Evolutionary conservation across 208 protist species (phyloP).

Genomic region (Wallacemonas sp.): DNA sequence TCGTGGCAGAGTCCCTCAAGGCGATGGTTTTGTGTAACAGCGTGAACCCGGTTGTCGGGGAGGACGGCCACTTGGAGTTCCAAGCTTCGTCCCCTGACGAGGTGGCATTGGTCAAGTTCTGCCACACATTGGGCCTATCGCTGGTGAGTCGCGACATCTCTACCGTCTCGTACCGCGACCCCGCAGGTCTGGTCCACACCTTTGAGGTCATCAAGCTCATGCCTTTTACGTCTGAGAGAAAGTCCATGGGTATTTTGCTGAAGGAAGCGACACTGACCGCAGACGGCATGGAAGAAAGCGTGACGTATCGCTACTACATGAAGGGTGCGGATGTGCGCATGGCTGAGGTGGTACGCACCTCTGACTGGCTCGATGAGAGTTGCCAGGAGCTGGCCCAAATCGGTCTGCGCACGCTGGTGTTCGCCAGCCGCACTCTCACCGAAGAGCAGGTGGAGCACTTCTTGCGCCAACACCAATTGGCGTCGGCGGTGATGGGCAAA

Average conservation of each 20-base stretch:
- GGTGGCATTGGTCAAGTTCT: conserved; percentile 95
- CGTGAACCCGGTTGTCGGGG: conserved; percentile 94
- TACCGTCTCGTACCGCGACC: conserved; percentile 57
- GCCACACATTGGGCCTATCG: conserved; percentile 73
- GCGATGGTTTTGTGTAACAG: conserved; percentile 96
- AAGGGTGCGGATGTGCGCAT: conserved; percentile 97
- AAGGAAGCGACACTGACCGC: conserved; percentile 2
- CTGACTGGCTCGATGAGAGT: conserved; percentile 97
- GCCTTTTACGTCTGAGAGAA: conserved; percentile 97
- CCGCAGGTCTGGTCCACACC: conserved; percentile 16
- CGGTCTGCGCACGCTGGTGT: conserved; percentile 95
- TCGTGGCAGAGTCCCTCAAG: conserved; percentile 74
- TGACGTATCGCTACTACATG: conserved; percentile 92
- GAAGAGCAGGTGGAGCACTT: conserved; percentile 89
- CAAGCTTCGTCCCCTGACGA: conserved; percentile 96
- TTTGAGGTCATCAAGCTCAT: conserved; percentile 97
- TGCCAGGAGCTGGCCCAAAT: conserved; percentile 96
- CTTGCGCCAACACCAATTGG: conserved; percentile 48
- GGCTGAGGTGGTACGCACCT: conserved; percentile 78
- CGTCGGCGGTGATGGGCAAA: conserved; percentile 50
- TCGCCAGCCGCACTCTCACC: conserved; percentile 80
- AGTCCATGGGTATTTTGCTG: conserved; percentile 99
- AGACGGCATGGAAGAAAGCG: conserved; percentile 1
- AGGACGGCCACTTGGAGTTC: conserved; percentile 53
- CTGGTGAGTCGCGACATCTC: conserved; percentile 51